Conservation (phyloP, 2,329 filamentous ascomycete genomes). For the Fusarium sp. region DNA sequence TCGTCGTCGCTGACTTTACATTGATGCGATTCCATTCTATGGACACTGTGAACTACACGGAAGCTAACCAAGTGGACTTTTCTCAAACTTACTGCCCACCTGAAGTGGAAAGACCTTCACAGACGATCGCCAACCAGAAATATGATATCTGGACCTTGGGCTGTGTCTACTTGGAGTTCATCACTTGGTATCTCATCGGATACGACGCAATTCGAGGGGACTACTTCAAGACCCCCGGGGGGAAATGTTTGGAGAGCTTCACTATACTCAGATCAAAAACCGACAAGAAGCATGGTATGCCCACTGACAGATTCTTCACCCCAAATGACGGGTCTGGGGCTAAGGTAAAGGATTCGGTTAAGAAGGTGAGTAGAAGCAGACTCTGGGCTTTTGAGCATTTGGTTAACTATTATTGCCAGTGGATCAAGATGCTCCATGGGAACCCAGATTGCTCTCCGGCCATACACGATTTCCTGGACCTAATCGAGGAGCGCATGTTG, state of each 20-base stretch:
- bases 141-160: conserved; percentile 12
- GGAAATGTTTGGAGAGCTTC: not conserved
- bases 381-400: not conserved
- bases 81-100: not conserved
- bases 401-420: not conserved
- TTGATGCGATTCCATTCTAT: conserved; percentile 6
- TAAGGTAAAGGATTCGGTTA: not conserved
- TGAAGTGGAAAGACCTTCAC: not conserved
- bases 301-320: not conserved
- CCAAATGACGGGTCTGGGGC: no score
- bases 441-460: not conserved
- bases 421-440: not conserved
- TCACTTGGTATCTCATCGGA: conserved; percentile 11
- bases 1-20: conserved; percentile 1
- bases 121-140: not conserved
- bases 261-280: not conserved
- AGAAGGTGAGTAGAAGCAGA: not conserved
- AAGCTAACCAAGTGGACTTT: not conserved
- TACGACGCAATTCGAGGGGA: not conserved
- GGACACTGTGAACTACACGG: not conserved
- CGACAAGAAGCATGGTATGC: not conserved
- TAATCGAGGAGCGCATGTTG: not conserved
- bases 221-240: not conserved
- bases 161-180: conserved; percentile 11
- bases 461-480: not conserved